phyloP scores from a whole-genome alignment of 176 grass and related monocot species.

The Musa schizocarpa region DNA sequence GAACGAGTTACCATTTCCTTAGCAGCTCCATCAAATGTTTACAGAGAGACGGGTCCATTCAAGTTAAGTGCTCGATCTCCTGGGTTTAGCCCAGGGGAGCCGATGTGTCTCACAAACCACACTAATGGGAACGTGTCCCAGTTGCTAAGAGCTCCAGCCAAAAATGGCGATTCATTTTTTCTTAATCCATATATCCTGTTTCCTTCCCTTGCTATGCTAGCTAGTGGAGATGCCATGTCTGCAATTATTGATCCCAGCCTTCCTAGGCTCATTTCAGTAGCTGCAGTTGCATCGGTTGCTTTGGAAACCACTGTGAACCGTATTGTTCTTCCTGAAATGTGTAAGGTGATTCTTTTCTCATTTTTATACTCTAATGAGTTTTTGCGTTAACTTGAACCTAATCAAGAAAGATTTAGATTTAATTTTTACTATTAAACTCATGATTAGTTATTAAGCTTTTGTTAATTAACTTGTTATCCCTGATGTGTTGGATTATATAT shows the following conservation, averaged over 20 bases:
- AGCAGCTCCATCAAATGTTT: constrained; percentile 57
- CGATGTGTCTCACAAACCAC: constrained; percentile 86
- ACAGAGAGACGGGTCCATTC: constrained; percentile 59
- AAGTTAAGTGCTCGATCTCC: constrained; percentile 46
- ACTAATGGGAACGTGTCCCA: constrained; percentile 55
- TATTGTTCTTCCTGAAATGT: constrained; percentile 58
- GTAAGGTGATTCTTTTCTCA: constrained; percentile 37
- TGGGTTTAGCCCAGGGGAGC: constrained; percentile 63
- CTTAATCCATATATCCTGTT: constrained; percentile 53
- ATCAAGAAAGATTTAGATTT: neutral
- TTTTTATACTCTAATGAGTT: neutral
- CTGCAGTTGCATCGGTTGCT: constrained; percentile 54
- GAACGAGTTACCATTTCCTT: constrained; percentile 88
- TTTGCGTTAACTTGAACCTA: neutral
- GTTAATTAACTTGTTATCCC: no score
- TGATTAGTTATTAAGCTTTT: no score
- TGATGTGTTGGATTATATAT: no score
- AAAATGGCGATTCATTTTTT: constrained; percentile 39
- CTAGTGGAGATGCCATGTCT: constrained; percentile 64
- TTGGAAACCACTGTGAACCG: constrained; percentile 52
- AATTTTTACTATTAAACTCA: no score
- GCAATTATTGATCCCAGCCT: constrained; percentile 66
- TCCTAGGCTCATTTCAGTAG: constrained; percentile 66
- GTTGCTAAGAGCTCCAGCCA: constrained; percentile 63
- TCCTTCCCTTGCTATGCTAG: constrained; percentile 62